Percentiles rank a stretch among this genome's conserved stretches.
Conservation (phyloP, 1,284 basidiomycete species). For the Ceratobasidium papillatum region DNA sequence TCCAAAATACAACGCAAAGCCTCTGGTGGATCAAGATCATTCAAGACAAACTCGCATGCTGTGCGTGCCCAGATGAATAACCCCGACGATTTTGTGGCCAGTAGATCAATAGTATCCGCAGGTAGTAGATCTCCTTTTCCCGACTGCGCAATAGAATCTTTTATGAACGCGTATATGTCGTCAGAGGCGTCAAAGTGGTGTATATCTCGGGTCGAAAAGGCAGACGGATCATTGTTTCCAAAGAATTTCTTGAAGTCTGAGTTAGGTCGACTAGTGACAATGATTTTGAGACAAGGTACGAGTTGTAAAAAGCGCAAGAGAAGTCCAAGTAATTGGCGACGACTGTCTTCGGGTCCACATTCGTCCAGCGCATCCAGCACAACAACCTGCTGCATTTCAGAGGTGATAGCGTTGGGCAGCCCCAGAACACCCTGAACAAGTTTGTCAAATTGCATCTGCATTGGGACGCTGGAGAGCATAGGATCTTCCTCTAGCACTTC, state of each 20-base stretch:
- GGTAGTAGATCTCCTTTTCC: not conserved
- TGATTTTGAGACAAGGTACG: constrained; percentile 11
- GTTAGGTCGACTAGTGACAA: constrained; percentile 19
- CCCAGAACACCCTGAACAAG: not conserved
- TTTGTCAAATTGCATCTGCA: not conserved
- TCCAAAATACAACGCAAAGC: too few relatives aligned
- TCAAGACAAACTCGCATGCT: constrained; percentile 11
- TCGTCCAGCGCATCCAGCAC: constrained; percentile 41
- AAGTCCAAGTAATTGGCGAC: not conserved
- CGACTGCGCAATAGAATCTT: not conserved
- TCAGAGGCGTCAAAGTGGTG: not conserved
- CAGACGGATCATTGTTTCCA: too few relatives aligned
- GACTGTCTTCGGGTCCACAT: not conserved
- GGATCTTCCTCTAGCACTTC: not conserved
- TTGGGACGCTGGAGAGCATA: not conserved
- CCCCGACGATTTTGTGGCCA: not conserved
- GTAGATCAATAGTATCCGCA: not conserved
- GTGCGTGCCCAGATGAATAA: constrained; percentile 36
- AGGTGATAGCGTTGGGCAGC: not conserved
- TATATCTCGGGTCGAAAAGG: not conserved
- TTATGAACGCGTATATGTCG: constrained; percentile 2
- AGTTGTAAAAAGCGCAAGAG: not conserved
- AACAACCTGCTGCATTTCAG: not conserved
- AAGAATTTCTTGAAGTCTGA: constrained; percentile 1
- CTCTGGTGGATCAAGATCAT: not conserved